Evolutionary conservation across 805 yeast species (phyloP), one percentile per base, ranked within the genome.

Genomic region (Debaryomyces maramus): DNA sequence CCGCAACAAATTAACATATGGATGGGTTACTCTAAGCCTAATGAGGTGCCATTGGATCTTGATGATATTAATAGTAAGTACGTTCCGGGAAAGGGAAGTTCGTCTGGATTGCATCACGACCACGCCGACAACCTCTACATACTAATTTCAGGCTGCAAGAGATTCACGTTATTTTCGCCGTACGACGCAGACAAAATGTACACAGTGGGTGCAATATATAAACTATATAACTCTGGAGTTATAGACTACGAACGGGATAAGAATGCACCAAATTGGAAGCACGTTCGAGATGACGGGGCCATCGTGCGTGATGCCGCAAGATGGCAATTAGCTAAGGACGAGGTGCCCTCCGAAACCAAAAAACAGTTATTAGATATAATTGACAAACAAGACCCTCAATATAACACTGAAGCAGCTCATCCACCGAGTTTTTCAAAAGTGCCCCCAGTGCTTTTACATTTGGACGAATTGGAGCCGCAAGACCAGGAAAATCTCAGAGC

Each of bases 81-180:
- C 16, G 59, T 83, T 0, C 84, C 88, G 1, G 75, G 77, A 1
- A 66, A 69, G 1, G 84, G 83, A 2, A 67, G 81, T 0, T 81
- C 88, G 0, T 81, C 89, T 1, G 91, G 91, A 0, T 61, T 85
- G 9, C 91, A 85, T 50, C 91, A 85, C 55, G 91, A 85, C 55
- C 90, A 84, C 59, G 87, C 90, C 1, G 90, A 84, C 53, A 85
- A 85, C 51, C 61, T 85, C 24, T 85, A 85, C 54, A 67, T 84
- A 4, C 76, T 85, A 1, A 53, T 79, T 1, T 60, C 70, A 19
- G 93, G 91, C 0, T 53, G 50, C 6, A 85, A 85, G 51, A 56
- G 89, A 44, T 85, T 85, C 56, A 83, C 90, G 0, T 50, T 85
- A 5, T 83, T 73, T 52, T 67, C 82, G 4, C 91, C 93, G 1